phyloP scores from a whole-genome alignment of 2,329 filamentous ascomycete genomes.

The Botryotinia calthae region DNA sequence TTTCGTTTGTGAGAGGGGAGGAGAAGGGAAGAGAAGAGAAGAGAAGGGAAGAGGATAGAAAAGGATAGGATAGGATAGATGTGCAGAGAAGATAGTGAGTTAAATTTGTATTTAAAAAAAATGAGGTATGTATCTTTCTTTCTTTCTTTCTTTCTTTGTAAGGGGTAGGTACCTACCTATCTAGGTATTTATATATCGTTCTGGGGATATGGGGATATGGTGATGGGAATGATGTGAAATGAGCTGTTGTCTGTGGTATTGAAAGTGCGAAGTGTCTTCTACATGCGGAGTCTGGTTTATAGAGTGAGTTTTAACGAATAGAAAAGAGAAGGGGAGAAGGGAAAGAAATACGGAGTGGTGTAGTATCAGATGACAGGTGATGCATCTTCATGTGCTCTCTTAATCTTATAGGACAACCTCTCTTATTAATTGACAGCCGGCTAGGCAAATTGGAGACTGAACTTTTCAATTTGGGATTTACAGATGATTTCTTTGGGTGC shows the following conservation, averaged over 20 bases:
- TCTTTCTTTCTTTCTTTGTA: not conserved
- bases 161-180: no score
- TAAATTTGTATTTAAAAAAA: not conserved
- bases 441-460: not conserved
- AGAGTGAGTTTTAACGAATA: not conserved
- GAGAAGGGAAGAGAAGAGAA: not conserved
- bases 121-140: not conserved
- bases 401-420: not conserved
- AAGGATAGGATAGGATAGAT: not conserved
- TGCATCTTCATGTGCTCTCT: not conserved
- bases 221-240: not conserved
- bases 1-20: not conserved
- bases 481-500: not conserved
- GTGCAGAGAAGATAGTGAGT: not conserved
- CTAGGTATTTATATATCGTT: not conserved
- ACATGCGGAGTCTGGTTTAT: accelerated
- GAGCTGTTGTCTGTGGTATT: not conserved
- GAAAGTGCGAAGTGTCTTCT: no score
- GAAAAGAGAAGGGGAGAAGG: not conserved
- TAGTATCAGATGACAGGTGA: not conserved
- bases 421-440: not conserved
- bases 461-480: not conserved
- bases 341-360: not conserved
- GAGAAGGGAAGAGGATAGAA: accelerated
- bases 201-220: not conserved